Evolutionary conservation across 78 protist species (phyloP), one percentile per base, ranked within the genome.

Genomic region (Cavenderia fasciculata): DNA sequence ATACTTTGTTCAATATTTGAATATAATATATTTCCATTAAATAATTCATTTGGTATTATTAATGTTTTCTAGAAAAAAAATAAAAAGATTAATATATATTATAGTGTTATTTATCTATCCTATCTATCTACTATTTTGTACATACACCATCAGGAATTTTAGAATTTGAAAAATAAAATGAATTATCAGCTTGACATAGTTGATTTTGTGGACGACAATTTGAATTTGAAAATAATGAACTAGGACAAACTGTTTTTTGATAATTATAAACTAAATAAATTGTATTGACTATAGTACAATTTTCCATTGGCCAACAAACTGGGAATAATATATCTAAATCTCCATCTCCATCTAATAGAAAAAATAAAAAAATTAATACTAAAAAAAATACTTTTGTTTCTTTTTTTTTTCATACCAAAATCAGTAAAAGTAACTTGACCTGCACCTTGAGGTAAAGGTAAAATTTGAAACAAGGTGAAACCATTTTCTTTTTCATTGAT

Each of bases 341-440:
- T 7, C 94, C 95, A 76, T 85, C 91, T 14, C 77, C 68, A 68
- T 93, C 95, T 72, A 49, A 1, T n/a, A n/a, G n/a, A n/a, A n/a
- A n/a, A n/a, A n/a, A n/a, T n/a, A n/a, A n/a, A n/a, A 70, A 18
- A 47, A 40, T 59, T 29, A 10, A 66, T 59, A 43, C 23, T 34
- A 23, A 18, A 33, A 18, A 61, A 4, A 74, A 12, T 4, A 25
- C 6, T 41, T 29, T 4, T 44, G 44, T 14, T 41, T n/a, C n/a
- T n/a, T n/a, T n/a, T n/a, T n/a, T n/a, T n/a, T n/a, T n/a, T 52
- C 47, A 29, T 78, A 88, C 94, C 94, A 69, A 90, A 72, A 62
- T 90, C 94, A 49, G 85, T 51, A 57, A 90, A 90, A n/a, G 90
- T 68, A 52, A 90, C 68, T 44, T 90, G 94, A 57, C 87, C 85